These are phyloP conservation scores for Spathaspora gorwiae DNA, from an alignment of 805 yeast species.

Conservation along the genomic window DNA sequence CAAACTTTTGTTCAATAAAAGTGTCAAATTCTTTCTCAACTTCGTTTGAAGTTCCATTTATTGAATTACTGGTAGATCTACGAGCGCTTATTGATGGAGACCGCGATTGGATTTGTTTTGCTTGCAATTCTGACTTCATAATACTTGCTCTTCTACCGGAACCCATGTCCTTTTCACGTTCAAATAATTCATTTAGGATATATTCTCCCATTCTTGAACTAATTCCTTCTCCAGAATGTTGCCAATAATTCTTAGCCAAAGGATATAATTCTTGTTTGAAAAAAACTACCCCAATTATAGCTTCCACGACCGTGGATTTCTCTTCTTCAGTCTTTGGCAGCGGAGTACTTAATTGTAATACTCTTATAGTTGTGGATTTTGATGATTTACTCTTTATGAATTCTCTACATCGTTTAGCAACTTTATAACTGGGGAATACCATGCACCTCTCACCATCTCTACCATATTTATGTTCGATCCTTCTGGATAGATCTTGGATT, in stretches of 20 bases:
- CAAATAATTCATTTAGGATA: slow-evolving; percentile 55
- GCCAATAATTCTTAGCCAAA: slow-evolving; percentile 88
- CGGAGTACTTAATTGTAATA: slow-evolving; percentile 69
- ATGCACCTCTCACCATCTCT: slow-evolving; percentile 71
- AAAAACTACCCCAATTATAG: slow-evolving; percentile 74
- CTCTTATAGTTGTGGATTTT: slow-evolving; percentile 41
- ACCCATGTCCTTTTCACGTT: slow-evolving; percentile 10
- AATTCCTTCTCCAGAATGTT: slow-evolving; percentile 95
- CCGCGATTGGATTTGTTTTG: slow-evolving; percentile 24
- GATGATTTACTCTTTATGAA: slow-evolving; percentile 51
- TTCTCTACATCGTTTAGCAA: slow-evolving; percentile 82
- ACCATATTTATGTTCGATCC: slow-evolving; percentile 67
- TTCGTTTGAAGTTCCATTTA: slow-evolving; percentile 16
- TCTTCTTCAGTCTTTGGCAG: slow-evolving; percentile 61
- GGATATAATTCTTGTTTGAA: slow-evolving; percentile 56
- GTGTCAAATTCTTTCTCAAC: slow-evolving; percentile 53
- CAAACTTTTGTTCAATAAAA: slow-evolving; percentile 85
- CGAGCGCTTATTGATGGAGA: slow-evolving; percentile 31
- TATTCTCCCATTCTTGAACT: slow-evolving; percentile 89
- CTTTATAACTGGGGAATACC: slow-evolving; percentile 70
- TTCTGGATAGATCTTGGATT: slow-evolving; percentile 51
- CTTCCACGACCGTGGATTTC: slow-evolving; percentile 54
- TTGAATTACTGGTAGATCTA: slow-evolving; percentile 15
- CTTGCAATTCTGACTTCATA: slow-evolving; percentile 33
- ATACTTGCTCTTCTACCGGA: slow-evolving; percentile 6